A percentile compares a stretch with the other conserved stretches of the same genome.
phyloP scores from a whole-genome alignment of 768 basidiomycete genomes.

The Xanthoconium stramineum region DNA sequence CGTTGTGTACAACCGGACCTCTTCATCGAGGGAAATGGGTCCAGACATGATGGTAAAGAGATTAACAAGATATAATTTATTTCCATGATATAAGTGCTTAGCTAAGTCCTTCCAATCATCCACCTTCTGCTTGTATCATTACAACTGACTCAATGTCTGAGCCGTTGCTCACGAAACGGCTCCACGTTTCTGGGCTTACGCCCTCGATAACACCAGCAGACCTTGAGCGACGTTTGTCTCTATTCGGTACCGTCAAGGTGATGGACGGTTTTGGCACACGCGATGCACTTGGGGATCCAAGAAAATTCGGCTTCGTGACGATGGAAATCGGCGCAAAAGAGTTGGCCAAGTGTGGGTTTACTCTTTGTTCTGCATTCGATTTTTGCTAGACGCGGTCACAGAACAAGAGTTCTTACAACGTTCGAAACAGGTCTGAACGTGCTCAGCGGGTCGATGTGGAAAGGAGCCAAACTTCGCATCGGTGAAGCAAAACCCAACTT shows the following conservation, averaged over 20 bases:
- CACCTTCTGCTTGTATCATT: background rate
- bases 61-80: background rate
- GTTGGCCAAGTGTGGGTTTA: slow-evolving; percentile 59
- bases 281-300: slow-evolving; percentile 63
- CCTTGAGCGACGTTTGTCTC: slow-evolving; percentile 53
- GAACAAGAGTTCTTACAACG: background rate
- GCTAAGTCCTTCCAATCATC: slow-evolving; percentile 20
- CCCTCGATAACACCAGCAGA: slow-evolving; percentile 57
- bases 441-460: slow-evolving; percentile 82
- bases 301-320: slow-evolving; percentile 73
- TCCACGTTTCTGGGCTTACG: slow-evolving; percentile 76
- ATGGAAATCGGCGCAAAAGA: slow-evolving; percentile 44
- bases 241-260: slow-evolving; percentile 66
- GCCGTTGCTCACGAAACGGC: slow-evolving; percentile 46
- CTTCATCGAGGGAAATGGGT: slow-evolving; percentile 76
- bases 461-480: slow-evolving; percentile 79
- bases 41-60: slow-evolving; percentile 28
- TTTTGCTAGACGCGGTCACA: background rate
- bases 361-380: background rate
- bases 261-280: slow-evolving; percentile 66
- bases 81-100: background rate
- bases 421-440: slow-evolving; percentile 59
- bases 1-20: slow-evolving; percentile 81
- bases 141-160: slow-evolving; percentile 18
- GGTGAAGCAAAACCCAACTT: slow-evolving; percentile 83